Evolutionary conservation across 202 grass and related monocot species (phyloP).

Genomic region (Panicum hallii): DNA sequence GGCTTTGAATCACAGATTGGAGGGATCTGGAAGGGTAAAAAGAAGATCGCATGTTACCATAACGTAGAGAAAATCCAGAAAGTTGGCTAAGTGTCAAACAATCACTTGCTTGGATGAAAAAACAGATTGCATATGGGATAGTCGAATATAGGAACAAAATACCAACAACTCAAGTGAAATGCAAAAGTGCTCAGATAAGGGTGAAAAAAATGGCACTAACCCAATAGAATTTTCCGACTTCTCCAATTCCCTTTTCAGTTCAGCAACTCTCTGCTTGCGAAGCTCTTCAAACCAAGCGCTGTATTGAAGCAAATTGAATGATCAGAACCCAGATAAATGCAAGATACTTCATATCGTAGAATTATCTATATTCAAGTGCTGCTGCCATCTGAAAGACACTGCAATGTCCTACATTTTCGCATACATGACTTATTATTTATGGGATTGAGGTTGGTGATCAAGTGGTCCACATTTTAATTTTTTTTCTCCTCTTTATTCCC

Average conservation of each 20-base stretch:
- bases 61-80: conserved; percentile 18
- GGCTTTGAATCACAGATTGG: conserved; percentile 76
- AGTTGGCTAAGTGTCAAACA: conserved; percentile 18
- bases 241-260: conserved; percentile 75
- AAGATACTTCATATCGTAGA: conserved; percentile 1
- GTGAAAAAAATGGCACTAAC: conserved; percentile 52
- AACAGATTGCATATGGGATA: not conserved
- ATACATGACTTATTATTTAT: conserved; percentile 8
- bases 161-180: conserved; percentile 33
- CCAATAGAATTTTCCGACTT: conserved; percentile 81
- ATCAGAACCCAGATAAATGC: not conserved
- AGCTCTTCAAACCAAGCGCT: conserved; percentile 94
- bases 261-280: conserved; percentile 76
- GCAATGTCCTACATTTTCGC: not conserved
- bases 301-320: conserved; percentile 50
- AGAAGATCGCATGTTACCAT: conserved; percentile 37
- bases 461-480: not conserved
- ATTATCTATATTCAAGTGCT: conserved; percentile 19
- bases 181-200: not conserved
- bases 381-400: conserved; percentile 5
- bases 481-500: conserved; percentile 9
- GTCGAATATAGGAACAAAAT: conserved; percentile 4
- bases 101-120: conserved; percentile 22
- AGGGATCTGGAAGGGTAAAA: conserved; percentile 70
- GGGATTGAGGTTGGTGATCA: conserved; percentile 4